Base-by-base conservation (phyloP, 2,329 filamentous ascomycete species). In the Aurifilum marmelostoma region DNA sequence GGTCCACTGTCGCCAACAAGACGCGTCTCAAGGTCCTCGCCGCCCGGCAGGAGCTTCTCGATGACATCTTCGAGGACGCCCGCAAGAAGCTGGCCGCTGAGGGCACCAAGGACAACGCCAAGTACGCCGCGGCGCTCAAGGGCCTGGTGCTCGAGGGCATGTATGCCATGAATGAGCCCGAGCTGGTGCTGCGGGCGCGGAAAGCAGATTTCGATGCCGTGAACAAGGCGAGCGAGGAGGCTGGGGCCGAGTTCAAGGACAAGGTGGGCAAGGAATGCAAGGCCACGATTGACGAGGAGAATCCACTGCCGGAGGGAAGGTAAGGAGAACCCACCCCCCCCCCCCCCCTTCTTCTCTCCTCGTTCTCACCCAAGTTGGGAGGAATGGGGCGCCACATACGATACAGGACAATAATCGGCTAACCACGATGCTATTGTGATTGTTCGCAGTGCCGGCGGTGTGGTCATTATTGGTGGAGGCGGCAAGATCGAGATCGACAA, bases 401-500 rank as follows among this genome's bases (percentile, higher is more conserved):
- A n/a, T 6, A 2, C 8, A 39, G 47, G n/a, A 50, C 29, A 34
- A 34, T 34, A 34, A 18, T 61, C 54, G 65, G 54, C 66, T 69
- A 64, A 71, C 64, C 67, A 56, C 6, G n/a, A 21, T 65, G 4
- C 24, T 47, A 5, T 47, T 47, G 43, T 47, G n/a, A 21, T 47
- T 47, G 16, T 11, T 47, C 21, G 12, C 74, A 98, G 96, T 76
- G 87, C 94, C 70, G 96, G 96, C 71, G 96, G 96, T 75, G 86
- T 97, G 69, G 80, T 88, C 69, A 89, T 99, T 73, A 82, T 97
- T 67, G 93, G 94, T 73, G 91, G 92, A 74, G 86, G 86, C 73
- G 96, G 96, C 79, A 97, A 95, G 87, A 98, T 99, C 79, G 94
- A 97, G 76, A 95, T 99, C 81, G 94, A 97, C 88, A 98, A 99